These are phyloP conservation scores for Histomonas meleagridis DNA, from an alignment of 208 protist genomes.

Conservation along the genomic window DNA sequence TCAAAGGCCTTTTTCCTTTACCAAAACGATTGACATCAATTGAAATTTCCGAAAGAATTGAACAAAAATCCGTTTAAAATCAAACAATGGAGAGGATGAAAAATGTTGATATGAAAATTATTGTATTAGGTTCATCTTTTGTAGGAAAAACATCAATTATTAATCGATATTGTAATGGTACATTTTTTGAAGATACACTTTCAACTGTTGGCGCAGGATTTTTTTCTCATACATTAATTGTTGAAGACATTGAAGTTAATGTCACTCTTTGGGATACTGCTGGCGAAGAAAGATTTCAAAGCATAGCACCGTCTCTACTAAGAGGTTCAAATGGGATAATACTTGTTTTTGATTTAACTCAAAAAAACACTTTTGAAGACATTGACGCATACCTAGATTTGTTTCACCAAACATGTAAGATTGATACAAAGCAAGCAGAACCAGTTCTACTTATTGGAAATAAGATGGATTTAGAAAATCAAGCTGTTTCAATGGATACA, in stretches of 20 bases:
- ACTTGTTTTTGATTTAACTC: constrained; percentile 13
- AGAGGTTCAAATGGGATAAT: neutral
- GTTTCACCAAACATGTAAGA: neutral
- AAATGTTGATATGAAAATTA: neutral
- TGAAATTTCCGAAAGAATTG: too few species aligned
- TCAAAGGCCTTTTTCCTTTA: too few species aligned
- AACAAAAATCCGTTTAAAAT: too few species aligned
- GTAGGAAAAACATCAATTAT: constrained; percentile 17
- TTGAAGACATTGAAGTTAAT: neutral
- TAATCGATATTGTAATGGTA: neutral
- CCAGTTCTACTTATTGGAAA: neutral
- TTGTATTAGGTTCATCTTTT: neutral
- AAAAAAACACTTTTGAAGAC: neutral
- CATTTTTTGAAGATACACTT: neutral
- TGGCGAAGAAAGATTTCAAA: neutral
- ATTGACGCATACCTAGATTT: neutral
- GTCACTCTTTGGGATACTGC: neutral
- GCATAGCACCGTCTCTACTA: neutral
- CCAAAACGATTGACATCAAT: too few species aligned
- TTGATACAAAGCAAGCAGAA: neutral
- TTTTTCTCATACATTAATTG: neutral
- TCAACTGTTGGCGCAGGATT: constrained; percentile 18
- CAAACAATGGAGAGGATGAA: too few species aligned
- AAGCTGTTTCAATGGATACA: neutral
- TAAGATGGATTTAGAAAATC: neutral